Percentiles rank a stretch among this genome's conserved stretches.
Conservation (phyloP, 352 stramenopile genomes). For the Phytophthora nicotianae region DNA sequence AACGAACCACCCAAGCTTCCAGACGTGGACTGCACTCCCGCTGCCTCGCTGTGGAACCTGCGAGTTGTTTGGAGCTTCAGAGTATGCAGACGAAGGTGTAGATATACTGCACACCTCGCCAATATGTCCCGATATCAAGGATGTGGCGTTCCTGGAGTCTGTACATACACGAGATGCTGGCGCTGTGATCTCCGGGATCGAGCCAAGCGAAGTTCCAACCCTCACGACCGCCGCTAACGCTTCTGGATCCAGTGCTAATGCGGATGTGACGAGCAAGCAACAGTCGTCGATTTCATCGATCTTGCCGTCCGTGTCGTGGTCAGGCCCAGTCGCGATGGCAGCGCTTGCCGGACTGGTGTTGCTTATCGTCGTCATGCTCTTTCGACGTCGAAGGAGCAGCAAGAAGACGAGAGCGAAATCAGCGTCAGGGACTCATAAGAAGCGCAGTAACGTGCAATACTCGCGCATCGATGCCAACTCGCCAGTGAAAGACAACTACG, state of each 20-base stretch:
- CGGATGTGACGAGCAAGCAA: constrained; percentile 8
- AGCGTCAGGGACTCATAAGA: constrained; percentile 13
- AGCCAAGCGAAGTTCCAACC: neutral
- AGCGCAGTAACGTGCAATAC: constrained; percentile 31
- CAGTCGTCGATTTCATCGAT: constrained; percentile 20
- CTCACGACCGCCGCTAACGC: neutral
- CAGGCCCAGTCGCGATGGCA: constrained; percentile 26
- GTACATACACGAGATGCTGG: constrained; percentile 20
- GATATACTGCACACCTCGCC: constrained; percentile 2
- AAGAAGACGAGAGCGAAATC: constrained; percentile 21
- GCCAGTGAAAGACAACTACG: constrained; percentile 13
- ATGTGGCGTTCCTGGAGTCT: constrained; percentile 34
- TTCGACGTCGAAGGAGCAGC: constrained; percentile 10
- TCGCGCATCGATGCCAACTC: constrained; percentile 27
- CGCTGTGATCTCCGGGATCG: neutral
- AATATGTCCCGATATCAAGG: constrained; percentile 39
- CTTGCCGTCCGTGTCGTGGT: constrained; percentile 29
- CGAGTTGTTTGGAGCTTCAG: constrained; percentile 41
- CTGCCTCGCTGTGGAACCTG: constrained; percentile 63
- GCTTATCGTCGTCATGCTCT: constrained; percentile 22
- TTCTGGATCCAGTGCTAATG: constrained; percentile 4
- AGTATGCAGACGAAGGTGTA: neutral
- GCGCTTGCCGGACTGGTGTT: constrained; percentile 20
- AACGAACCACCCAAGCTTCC: constrained; percentile 20
- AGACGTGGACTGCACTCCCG: constrained; percentile 48